Evolutionary conservation across 176 grass and related monocot genomes (phyloP), one percentile per base, ranked within the genome.

Genomic region (Hordeum marinum): DNA sequence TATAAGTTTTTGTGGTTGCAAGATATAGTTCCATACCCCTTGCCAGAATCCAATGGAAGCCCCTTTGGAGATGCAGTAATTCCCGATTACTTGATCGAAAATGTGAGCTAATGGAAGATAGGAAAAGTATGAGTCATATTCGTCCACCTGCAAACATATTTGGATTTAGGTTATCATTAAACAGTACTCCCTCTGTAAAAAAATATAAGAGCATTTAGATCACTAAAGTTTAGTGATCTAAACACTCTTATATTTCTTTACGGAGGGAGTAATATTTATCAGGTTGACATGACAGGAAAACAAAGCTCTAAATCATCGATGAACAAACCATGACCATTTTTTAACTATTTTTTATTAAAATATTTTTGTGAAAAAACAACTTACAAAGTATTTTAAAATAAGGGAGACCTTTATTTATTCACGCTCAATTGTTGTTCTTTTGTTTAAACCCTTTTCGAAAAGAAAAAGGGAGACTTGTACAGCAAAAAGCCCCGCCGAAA

Each of bases 1-100:
- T 3, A 24, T 1, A 72, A 83, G 8, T 77, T 17, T 68, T 79
- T 31, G 0, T 72, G 14, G 8, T 34, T 48, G 17, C 3, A n/a
- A 79, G 9, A 31, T 11, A 11, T 34, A 63, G 57, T 45, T 80
- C 69, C 62, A 1, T 95, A 98, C 96, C 93, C 88, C 96, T 92
- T 93, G 96, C 96, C 96, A 98, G 85, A 95, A 98, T 94, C 96
- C 96, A 60, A 98, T 87, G 73, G 93, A 95, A 74, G 96, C 93
- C 31, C 93, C 96, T 90, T 98, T 98, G 43, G 86, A 95, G 68
- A 98, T 98, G 90, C 91, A 98, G 83, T 95, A 98, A 74, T 89
- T 89, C 81, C 90, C 93, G 78, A 98, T 88, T 84, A 94, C 90
- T 90, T 98, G 96, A 94, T 98, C 96, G 78, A 98, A 98, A 88